Evolutionary conservation across 176 grass and related monocot species (phyloP).

Genomic region (Pontederia crassipes): DNA sequence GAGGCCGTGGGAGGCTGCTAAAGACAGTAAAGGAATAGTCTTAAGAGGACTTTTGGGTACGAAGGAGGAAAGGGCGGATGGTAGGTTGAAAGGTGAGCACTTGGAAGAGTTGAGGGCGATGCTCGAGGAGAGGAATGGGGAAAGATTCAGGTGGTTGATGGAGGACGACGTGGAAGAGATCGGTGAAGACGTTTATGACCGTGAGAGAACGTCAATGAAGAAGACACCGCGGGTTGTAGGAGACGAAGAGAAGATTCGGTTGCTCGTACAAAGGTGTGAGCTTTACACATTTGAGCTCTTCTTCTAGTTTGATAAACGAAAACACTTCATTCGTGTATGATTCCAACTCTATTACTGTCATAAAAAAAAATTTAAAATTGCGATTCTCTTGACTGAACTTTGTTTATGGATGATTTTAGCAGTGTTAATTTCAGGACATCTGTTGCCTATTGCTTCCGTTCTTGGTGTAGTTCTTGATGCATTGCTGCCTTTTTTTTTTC

Average conservation of each 20-base stretch:
- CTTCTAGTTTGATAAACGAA: not conserved
- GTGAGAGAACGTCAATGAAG: not conserved
- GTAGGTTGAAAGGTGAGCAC: slow-evolving; percentile 20
- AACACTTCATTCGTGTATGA: no score
- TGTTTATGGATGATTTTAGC: no score
- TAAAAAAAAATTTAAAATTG: no score
- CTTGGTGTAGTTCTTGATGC: no score
- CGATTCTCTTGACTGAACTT: no score
- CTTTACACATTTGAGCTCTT: not conserved
- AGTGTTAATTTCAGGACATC: no score
- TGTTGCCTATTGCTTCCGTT: no score
- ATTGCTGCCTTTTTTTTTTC: no score
- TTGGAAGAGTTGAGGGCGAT: slow-evolving; percentile 59
- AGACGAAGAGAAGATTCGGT: slow-evolving; percentile 49
- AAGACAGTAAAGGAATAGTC: slow-evolving; percentile 7
- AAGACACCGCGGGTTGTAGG: slow-evolving; percentile 15
- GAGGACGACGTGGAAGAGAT: slow-evolving; percentile 49
- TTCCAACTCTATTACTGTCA: not conserved
- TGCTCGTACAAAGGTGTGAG: slow-evolving; percentile 55
- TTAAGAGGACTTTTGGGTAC: slow-evolving; percentile 19
- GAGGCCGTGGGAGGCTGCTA: slow-evolving; percentile 43
- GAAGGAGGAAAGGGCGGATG: slow-evolving; percentile 7
- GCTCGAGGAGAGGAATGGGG: slow-evolving; percentile 52
- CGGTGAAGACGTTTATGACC: slow-evolving; percentile 2
- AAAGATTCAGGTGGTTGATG: slow-evolving; percentile 48